Percentiles rank a stretch among this genome's conserved stretches.
Evolutionary conservation across 306 rosid genomes (phyloP).

Genomic region (Lathyrus oleraceus): DNA sequence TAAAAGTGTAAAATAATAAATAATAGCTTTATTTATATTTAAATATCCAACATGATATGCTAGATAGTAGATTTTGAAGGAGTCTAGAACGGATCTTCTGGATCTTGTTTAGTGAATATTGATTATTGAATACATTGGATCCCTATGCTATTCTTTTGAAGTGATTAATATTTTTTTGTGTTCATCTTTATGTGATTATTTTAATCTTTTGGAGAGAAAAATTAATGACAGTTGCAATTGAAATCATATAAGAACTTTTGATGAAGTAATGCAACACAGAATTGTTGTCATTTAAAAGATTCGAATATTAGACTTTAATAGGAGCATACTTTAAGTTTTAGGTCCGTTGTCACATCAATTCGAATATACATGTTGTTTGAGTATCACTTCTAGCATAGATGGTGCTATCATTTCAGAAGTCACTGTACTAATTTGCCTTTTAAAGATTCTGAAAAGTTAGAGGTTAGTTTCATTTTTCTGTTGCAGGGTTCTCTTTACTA

Average conservation of each 20-base stretch:
- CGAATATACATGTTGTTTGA: background rate
- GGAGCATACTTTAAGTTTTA: no score
- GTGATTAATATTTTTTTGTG: background rate
- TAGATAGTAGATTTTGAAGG: background rate
- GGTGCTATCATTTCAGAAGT: conserved; percentile 4
- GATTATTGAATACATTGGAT: conserved; percentile 6
- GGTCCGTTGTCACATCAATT: conserved; percentile 11
- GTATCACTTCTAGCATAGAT: background rate
- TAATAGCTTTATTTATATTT: no score
- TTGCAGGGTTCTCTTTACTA: background rate
- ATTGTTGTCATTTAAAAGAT: no score
- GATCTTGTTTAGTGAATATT: background rate
- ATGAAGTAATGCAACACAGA: no score
- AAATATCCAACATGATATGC: background rate
- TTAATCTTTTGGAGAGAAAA: no score
- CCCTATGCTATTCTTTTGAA: conserved; percentile 2
- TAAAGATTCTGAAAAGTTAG: conserved; percentile 5
- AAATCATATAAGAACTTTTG: no score
- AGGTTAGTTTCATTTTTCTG: conserved; percentile 28
- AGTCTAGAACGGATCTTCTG: background rate
- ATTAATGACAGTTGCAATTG: no score
- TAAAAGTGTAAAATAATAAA: no score
- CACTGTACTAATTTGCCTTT: background rate
- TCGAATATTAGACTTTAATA: no score
- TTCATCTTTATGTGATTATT: no score